These are phyloP conservation scores for Pestalotiopsis sp. DNA, from an alignment of 2,329 filamentous ascomycete species.

Conservation along the genomic window DNA sequence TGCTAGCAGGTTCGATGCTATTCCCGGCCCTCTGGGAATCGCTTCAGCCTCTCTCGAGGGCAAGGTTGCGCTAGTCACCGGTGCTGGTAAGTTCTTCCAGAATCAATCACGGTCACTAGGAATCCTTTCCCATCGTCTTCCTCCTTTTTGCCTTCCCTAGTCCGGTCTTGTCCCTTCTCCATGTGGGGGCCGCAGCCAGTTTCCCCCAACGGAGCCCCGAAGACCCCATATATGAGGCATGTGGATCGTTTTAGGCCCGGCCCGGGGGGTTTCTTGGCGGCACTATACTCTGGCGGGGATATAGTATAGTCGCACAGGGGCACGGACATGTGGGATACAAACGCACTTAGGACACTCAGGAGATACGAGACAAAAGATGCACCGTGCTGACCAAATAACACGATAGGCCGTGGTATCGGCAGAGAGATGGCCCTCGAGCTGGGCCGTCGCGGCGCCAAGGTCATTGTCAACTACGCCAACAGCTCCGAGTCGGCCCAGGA, in stretches of 20 bases:
- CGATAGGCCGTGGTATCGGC: slow-evolving; percentile 64
- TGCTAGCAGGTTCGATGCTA: slow-evolving; percentile 36
- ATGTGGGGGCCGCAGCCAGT: background rate
- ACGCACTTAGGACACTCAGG: background rate
- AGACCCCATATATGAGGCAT: too few species aligned
- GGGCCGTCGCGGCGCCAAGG: slow-evolving; percentile 65
- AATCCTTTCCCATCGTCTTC: background rate
- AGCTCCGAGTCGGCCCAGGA: slow-evolving; percentile 65
- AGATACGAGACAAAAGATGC: background rate
- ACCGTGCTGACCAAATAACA: slow-evolving; percentile 15
- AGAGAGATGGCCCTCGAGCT: slow-evolving; percentile 69
- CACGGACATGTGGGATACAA: background rate
- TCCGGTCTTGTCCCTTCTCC: background rate
- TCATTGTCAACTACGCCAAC: slow-evolving; percentile 71
- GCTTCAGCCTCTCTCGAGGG: slow-evolving; percentile 40
- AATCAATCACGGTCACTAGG: background rate
- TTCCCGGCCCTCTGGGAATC: slow-evolving; percentile 41
- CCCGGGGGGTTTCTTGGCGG: background rate
- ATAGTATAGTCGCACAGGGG: background rate
- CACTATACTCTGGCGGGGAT: background rate
- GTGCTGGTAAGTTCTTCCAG: slow-evolving; percentile 36
- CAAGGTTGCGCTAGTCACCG: slow-evolving; percentile 40
- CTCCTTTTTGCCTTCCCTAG: background rate
- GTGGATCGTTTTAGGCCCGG: background rate
- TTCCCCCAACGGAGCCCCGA: slow-evolving; percentile 16